These are phyloP conservation scores for Aspergillus sp. DNA, from an alignment of 2,329 filamentous ascomycete species.

Conservation along the genomic window DNA sequence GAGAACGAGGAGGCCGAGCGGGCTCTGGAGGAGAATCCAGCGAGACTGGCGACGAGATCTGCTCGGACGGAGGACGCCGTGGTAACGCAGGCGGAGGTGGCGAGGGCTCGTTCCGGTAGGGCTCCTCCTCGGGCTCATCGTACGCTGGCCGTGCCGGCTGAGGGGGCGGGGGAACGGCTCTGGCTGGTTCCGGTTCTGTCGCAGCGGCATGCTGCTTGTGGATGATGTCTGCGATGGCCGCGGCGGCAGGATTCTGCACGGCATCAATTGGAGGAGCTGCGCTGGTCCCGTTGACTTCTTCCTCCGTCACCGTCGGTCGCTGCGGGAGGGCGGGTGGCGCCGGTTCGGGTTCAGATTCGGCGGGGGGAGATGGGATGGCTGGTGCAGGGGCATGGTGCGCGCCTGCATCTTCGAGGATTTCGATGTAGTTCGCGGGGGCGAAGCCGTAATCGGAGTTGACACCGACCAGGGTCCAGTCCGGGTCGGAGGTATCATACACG, in stretches of 20 bases:
- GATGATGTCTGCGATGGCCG: conserved; percentile 56
- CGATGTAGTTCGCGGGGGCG: conserved; percentile 94
- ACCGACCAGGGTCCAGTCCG: conserved; percentile 94
- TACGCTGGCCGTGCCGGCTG: conserved; percentile 55
- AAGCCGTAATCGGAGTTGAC: conserved; percentile 86
- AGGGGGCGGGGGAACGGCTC: conserved; percentile 38
- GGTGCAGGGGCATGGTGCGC: conserved; percentile 48
- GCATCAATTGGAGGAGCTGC: conserved; percentile 46
- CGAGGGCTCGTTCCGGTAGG: conserved; percentile 48
- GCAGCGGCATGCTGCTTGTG: conserved; percentile 42
- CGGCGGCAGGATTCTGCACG: conserved; percentile 55
- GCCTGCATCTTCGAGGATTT: conserved; percentile 58
- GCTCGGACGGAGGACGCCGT: conserved; percentile 61
- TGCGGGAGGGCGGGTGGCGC: conserved; percentile 43
- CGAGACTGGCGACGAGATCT: conserved; percentile 58
- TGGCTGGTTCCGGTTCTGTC: conserved; percentile 30
- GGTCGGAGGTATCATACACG: conserved; percentile 87
- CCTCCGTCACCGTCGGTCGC: conserved; percentile 28
- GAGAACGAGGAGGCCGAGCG: conserved; percentile 47
- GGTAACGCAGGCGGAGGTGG: conserved; percentile 62
- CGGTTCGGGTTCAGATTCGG: conserved; percentile 32
- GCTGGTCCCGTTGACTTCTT: conserved; percentile 30
- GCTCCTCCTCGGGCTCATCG: conserved; percentile 67
- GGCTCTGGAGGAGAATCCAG: conserved; percentile 59
- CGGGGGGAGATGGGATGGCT: conserved; percentile 22